A percentile compares a stretch with the other conserved stretches of the same genome.
These are phyloP conservation scores for Backusella psychrophila DNA, from an alignment of 192 early-diverging fungal species.

Conservation along the genomic window DNA sequence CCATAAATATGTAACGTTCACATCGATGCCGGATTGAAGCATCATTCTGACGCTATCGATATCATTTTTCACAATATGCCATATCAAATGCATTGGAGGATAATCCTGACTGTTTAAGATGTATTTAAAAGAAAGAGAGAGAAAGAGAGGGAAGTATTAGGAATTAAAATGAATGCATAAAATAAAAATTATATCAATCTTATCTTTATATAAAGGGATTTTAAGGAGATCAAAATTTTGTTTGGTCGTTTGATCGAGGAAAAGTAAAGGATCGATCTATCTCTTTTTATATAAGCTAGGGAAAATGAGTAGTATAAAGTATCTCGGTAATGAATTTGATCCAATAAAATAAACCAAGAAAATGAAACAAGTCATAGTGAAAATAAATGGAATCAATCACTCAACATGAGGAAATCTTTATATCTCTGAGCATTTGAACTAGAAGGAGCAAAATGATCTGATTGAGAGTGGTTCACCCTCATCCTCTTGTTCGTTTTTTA, in stretches of 20 bases:
- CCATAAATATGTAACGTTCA: conserved; percentile 42
- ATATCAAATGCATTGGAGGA: conserved; percentile 38
- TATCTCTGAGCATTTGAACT: too few relatives aligned
- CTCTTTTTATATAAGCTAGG: too few relatives aligned
- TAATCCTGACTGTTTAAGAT: not conserved
- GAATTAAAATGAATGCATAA: not conserved
- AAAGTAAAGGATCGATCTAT: too few relatives aligned
- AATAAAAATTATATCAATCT: not conserved
- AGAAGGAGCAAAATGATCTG: too few relatives aligned
- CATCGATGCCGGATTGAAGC: conserved; percentile 39
- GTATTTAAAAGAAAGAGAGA: not conserved
- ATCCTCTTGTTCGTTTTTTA: too few relatives aligned
- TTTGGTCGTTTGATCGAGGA: not conserved
- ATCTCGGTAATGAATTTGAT: too few relatives aligned
- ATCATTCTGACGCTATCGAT: conserved; percentile 31
- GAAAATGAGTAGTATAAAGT: too few relatives aligned
- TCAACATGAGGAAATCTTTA: too few relatives aligned
- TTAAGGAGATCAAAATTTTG: not conserved
- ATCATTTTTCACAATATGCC: conserved; percentile 40
- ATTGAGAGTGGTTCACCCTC: too few relatives aligned
- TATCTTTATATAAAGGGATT: not conserved
- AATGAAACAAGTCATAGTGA: too few relatives aligned
- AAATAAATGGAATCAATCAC: too few relatives aligned
- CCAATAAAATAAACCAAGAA: too few relatives aligned
- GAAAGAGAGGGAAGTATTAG: not conserved